These are phyloP conservation scores for Sextonia rubra DNA, from an alignment of 164 flowering plant species.

Conservation along the genomic window DNA sequence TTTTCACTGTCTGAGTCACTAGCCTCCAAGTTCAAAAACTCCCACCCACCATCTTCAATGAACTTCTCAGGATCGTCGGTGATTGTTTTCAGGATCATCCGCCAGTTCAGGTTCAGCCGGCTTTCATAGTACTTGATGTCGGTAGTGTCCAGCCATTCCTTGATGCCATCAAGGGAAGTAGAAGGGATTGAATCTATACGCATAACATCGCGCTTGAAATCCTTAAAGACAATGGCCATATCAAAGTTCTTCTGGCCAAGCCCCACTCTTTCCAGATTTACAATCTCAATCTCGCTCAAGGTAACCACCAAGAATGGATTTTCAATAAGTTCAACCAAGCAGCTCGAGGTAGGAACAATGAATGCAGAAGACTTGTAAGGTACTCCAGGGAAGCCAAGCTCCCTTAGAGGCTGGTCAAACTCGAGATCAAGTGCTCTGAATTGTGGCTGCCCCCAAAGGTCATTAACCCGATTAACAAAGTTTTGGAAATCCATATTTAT, in stretches of 20 bases:
- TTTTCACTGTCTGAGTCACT: constrained; percentile 67
- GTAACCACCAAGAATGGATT: constrained; percentile 68
- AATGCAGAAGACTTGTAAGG: constrained; percentile 69
- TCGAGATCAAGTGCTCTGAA: constrained; percentile 56
- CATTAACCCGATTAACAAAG: constrained; percentile 70
- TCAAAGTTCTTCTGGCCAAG: constrained; percentile 84
- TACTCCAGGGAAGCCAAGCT: constrained; percentile 81
- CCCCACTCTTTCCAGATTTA: constrained; percentile 74
- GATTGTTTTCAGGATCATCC: constrained; percentile 59
- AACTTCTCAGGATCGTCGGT: constrained; percentile 69
- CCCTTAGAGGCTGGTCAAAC: constrained; percentile 85
- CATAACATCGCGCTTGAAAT: constrained; percentile 72
- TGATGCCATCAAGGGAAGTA: constrained; percentile 69
- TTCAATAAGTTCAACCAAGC: constrained; percentile 75
- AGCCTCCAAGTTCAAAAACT: constrained; percentile 73
- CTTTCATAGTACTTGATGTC: constrained; percentile 85
- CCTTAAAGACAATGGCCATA: constrained; percentile 78
- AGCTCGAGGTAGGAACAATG: constrained; percentile 74
- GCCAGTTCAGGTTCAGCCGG: constrained; percentile 69
- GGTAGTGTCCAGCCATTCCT: constrained; percentile 82
- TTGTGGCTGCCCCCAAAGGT: constrained; percentile 68
- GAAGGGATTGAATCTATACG: constrained; percentile 77
- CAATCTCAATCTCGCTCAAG: constrained; percentile 75
- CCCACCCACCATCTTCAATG: constrained; percentile 86
- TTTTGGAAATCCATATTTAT: constrained; percentile 64